Conservation (phyloP, 208 protist species). For the Leishmania aethiopica region DNA sequence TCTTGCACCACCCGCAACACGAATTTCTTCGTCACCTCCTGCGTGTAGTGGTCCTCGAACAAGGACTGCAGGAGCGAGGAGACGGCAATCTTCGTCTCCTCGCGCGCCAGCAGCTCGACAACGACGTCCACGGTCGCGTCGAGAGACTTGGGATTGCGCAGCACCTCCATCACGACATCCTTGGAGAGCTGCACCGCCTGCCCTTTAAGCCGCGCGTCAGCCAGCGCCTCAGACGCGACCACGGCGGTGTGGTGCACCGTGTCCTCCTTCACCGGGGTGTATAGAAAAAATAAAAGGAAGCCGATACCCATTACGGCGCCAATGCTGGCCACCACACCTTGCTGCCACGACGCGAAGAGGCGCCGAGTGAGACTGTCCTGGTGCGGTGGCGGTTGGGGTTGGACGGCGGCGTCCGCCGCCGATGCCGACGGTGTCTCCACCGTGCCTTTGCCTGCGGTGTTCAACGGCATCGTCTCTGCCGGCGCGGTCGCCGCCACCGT, state of each 20-base stretch:
- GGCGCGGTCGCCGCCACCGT: background rate
- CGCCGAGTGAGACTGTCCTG: slow-evolving; percentile 31
- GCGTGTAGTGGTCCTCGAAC: slow-evolving; percentile 92
- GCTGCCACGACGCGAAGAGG: slow-evolving; percentile 85
- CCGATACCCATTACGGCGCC: slow-evolving; percentile 88
- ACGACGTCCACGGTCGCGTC: slow-evolving; percentile 70
- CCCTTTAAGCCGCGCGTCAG: slow-evolving; percentile 59
- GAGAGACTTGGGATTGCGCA: slow-evolving; percentile 73
- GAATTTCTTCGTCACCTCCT: slow-evolving; percentile 92
- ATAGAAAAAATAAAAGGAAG: slow-evolving; percentile 78
- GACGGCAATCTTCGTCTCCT: slow-evolving; percentile 82
- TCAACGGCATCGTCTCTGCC: background rate
- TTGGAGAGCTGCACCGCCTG: slow-evolving; percentile 82
- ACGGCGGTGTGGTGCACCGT: slow-evolving; percentile 90
- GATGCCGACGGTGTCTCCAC: no score
- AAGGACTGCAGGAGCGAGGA: slow-evolving; percentile 81
- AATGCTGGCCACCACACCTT: slow-evolving; percentile 85
- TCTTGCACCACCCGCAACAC: slow-evolving; percentile 81
- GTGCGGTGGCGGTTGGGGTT: background rate
- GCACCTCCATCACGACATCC: slow-evolving; percentile 75
- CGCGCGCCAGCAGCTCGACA: slow-evolving; percentile 56
- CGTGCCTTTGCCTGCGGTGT: background rate
- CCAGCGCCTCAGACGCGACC: slow-evolving; percentile 84
- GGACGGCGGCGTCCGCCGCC: background rate
- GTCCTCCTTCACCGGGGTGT: slow-evolving; percentile 85